These are phyloP conservation scores for Populus deltoides DNA, from an alignment of 345 rosid genomes.

Conservation along the genomic window DNA sequence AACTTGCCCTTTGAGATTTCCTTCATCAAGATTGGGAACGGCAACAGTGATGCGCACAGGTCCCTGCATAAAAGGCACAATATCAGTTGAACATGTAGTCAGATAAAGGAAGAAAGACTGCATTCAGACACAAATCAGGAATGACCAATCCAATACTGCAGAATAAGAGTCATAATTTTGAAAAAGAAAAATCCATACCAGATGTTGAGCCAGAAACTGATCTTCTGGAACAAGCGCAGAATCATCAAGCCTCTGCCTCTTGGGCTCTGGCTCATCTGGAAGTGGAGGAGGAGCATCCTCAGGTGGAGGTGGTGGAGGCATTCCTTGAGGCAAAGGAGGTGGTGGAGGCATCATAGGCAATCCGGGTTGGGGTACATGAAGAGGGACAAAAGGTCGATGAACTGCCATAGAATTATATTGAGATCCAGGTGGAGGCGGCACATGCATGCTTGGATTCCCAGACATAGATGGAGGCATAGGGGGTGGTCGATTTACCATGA, in stretches of 20 bases:
- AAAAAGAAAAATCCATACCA: conserved; percentile 33
- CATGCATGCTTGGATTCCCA: conserved; percentile 37
- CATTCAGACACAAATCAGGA: not conserved
- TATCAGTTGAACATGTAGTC: not conserved
- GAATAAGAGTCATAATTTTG: not conserved
- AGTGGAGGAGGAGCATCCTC: conserved; percentile 94
- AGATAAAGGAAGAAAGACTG: not conserved
- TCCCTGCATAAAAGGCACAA: conserved; percentile 48
- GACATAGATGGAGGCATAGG: conserved; percentile 49
- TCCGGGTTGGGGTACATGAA: conserved; percentile 33
- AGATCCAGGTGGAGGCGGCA: conserved; percentile 83
- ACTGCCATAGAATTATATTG: conserved; percentile 55
- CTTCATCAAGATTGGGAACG: conserved; percentile 73
- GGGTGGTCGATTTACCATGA: conserved; percentile 60
- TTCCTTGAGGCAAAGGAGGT: conserved; percentile 52
- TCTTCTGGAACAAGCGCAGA: conserved; percentile 69
- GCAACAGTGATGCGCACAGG: conserved; percentile 54
- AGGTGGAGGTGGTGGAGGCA: conserved; percentile 70
- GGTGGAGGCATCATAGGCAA: conserved; percentile 57
- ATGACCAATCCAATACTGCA: not conserved
- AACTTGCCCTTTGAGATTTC: conserved; percentile 66
- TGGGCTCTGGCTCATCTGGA: conserved; percentile 94
- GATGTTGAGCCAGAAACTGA: conserved; percentile 73
- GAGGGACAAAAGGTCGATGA: conserved; percentile 47
- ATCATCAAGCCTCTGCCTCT: conserved; percentile 88